A percentile compares a stretch with the other conserved stretches of the same genome.
These are phyloP conservation scores for Agapanthus africanus DNA, from an alignment of 106 monocot species.

Conservation along the genomic window DNA sequence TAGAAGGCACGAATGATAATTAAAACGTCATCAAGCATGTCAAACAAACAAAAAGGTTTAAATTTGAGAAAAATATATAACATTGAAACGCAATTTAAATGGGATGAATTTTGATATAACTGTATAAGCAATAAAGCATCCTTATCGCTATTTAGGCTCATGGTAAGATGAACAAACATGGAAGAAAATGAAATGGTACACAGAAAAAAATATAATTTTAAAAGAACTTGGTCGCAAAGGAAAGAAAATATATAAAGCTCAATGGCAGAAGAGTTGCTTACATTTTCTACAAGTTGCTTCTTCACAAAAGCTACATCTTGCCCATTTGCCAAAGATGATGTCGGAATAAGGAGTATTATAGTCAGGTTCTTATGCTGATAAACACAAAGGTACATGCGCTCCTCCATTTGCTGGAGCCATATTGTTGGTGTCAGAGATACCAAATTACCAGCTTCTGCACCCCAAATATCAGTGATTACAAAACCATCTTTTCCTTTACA, in stretches of 20 bases:
- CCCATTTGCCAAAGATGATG: constrained; percentile 55
- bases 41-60: background rate
- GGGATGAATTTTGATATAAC: background rate
- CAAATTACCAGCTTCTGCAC: constrained; percentile 35
- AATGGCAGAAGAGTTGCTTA: constrained; percentile 29
- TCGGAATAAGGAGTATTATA: constrained; percentile 70
- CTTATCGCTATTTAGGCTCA: background rate
- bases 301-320: constrained; percentile 51
- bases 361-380: constrained; percentile 82
- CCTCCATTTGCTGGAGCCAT: constrained; percentile 58
- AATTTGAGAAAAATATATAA: background rate
- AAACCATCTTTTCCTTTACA: constrained; percentile 90
- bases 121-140: background rate
- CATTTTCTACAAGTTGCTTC: constrained; percentile 81
- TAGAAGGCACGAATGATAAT: background rate
- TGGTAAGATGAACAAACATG: background rate
- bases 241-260: background rate
- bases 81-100: background rate
- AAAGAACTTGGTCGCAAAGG: background rate
- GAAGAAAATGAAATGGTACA: no score
- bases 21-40: background rate
- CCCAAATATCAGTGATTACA: constrained; percentile 44
- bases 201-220: no score
- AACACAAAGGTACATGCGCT: constrained; percentile 56
- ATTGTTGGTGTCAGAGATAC: constrained; percentile 32